Evolutionary conservation across 768 basidiomycete genomes (phyloP).

Genomic region (Crucibulum laeve): DNA sequence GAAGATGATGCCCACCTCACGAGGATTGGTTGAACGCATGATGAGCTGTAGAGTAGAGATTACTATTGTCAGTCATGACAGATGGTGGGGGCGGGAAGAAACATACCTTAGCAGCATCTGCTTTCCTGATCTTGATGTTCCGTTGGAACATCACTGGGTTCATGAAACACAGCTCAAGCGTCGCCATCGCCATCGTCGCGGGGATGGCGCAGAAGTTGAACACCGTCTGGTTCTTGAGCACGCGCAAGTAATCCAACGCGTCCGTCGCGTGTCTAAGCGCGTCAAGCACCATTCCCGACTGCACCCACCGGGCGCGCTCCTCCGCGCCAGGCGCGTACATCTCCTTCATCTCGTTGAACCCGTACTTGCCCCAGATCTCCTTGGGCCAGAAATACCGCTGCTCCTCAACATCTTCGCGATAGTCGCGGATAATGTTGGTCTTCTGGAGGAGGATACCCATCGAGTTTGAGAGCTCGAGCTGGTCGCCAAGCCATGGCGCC

Average conservation of each 20-base stretch:
- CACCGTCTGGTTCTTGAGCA: constrained; percentile 86
- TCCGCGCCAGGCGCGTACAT: constrained; percentile 54
- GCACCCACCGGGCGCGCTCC: constrained; percentile 71
- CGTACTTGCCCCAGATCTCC: constrained; percentile 84
- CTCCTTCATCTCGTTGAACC: constrained; percentile 69
- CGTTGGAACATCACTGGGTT: constrained; percentile 80
- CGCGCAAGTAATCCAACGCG: constrained; percentile 82
- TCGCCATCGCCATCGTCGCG: constrained; percentile 93
- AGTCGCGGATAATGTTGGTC: constrained; percentile 97
- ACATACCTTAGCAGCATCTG: constrained; percentile 77
- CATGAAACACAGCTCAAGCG: constrained; percentile 89
- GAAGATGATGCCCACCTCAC: constrained; percentile 89
- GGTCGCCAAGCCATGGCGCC: constrained; percentile 61
- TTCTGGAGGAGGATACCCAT: constrained; percentile 98
- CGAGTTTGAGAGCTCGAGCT: constrained; percentile 86
- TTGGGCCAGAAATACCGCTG: constrained; percentile 90
- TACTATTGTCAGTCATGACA: not conserved
- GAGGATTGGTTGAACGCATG: constrained; percentile 86
- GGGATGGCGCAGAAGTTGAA: constrained; percentile 98
- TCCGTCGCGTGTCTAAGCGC: constrained; percentile 82
- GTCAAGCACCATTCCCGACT: constrained; percentile 87
- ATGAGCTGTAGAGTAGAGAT: constrained; percentile 59
- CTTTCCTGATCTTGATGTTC: constrained; percentile 95
- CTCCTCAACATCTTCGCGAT: constrained; percentile 85
- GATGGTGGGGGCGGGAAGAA: not conserved